Conservation (phyloP, 2,329 filamentous ascomycete genomes). For the Claviceps africana region DNA sequence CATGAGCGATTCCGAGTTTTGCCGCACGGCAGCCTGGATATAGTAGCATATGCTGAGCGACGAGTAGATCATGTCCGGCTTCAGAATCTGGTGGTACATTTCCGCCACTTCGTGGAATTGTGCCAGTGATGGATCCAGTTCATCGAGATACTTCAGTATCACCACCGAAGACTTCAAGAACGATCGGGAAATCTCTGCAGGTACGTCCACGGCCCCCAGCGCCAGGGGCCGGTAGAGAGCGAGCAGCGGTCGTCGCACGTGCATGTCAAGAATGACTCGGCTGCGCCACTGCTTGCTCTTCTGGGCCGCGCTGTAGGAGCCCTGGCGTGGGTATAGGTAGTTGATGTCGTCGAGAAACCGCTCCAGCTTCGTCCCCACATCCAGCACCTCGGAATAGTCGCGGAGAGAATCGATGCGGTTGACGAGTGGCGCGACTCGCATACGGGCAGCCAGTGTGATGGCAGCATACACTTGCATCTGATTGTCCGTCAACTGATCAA, state of each 20-base stretch:
- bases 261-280: constrained; percentile 38
- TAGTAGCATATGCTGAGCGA: constrained; percentile 43
- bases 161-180: constrained; percentile 42
- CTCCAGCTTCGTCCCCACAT: constrained; percentile 39
- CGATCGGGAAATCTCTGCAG: constrained; percentile 35
- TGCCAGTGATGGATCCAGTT: constrained; percentile 32
- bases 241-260: constrained; percentile 36
- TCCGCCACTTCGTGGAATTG: constrained; percentile 34
- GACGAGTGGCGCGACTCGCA: constrained; percentile 35
- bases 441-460: constrained; percentile 33
- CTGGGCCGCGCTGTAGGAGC: constrained; percentile 26
- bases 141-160: constrained; percentile 40
- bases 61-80: constrained; percentile 40
- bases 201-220: constrained; percentile 34
- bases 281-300: constrained; percentile 38
- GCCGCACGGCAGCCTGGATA: constrained; percentile 24
- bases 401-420: constrained; percentile 36
- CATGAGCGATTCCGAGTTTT: constrained; percentile 16
- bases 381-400: constrained; percentile 39
- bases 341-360: constrained; percentile 40
- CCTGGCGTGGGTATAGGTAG: constrained; percentile 34
- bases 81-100: constrained; percentile 39
- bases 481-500: constrained; percentile 37
- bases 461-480: constrained; percentile 41
- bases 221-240: constrained; percentile 42